Evolutionary conservation across 495 filamentous ascomycete species (phyloP).

Genomic region (Trichodelitschia bisporula): DNA sequence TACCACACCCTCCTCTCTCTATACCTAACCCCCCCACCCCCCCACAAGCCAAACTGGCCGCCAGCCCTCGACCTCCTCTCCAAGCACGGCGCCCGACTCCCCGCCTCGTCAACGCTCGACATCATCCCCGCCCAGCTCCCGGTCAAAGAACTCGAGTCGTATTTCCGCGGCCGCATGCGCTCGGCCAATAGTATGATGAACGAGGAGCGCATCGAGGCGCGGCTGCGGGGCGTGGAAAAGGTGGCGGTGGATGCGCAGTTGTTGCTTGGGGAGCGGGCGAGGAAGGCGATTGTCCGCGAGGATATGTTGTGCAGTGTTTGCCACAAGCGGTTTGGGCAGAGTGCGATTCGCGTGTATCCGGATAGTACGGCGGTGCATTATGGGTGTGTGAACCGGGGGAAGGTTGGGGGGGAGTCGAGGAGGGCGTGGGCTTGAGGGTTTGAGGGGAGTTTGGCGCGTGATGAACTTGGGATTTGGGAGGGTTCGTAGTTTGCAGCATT

Average conservation of each 20-base stretch:
- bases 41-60: slow-evolving; percentile 43
- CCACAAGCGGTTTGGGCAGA: slow-evolving; percentile 74
- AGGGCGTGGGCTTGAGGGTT: slow-evolving; percentile 1
- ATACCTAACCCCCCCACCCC: slow-evolving; percentile 62
- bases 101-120: slow-evolving; percentile 58
- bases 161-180: slow-evolving; percentile 80
- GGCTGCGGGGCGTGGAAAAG: slow-evolving; percentile 45
- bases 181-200: slow-evolving; percentile 60
- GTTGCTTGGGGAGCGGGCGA: slow-evolving; percentile 40
- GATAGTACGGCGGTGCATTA: slow-evolving; percentile 26
- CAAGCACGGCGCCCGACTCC: slow-evolving; percentile 74
- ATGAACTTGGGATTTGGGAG: no score
- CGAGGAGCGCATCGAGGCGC: slow-evolving; percentile 50
- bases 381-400: slow-evolving; percentile 11
- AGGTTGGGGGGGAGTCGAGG: slow-evolving; percentile 1
- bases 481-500: no score
- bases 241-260: slow-evolving; percentile 46
- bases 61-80: slow-evolving; percentile 74
- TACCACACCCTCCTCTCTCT: slow-evolving; percentile 78
- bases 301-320: slow-evolving; percentile 79
- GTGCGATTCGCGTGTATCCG: slow-evolving; percentile 56
- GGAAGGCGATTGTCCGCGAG: slow-evolving; percentile 56
- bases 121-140: slow-evolving; percentile 64
- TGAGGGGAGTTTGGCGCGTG: no score
- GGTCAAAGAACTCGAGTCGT: slow-evolving; percentile 58